A percentile compares a stretch with the other conserved stretches of the same genome.
Conservation (phyloP, 257 asterid species). For the Ophiorrhiza pumila region DNA sequence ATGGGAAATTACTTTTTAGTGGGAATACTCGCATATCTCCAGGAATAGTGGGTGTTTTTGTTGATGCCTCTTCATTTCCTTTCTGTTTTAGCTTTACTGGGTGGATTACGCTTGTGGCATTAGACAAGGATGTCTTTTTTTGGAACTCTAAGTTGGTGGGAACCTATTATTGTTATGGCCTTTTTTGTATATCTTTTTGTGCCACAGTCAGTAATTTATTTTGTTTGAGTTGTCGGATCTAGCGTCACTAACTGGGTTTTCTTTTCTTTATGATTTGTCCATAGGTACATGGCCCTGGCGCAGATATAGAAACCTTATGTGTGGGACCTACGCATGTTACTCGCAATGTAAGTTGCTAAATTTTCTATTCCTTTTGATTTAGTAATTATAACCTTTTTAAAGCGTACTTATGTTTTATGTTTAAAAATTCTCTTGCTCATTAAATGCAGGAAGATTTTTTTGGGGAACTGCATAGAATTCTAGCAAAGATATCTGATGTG, state of each 20-base stretch:
- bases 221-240: too few relatives aligned
- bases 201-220: too few relatives aligned
- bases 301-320: slow-evolving; percentile 80
- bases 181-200: too few relatives aligned
- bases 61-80: not conserved
- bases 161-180: too few relatives aligned
- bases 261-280: slow-evolving; percentile 20
- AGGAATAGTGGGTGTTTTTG: too few relatives aligned
- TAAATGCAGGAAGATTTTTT: slow-evolving; percentile 69
- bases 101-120: too few relatives aligned
- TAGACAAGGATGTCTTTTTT: too few relatives aligned
- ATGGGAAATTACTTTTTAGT: too few relatives aligned
- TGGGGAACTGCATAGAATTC: slow-evolving; percentile 71
- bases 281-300: slow-evolving; percentile 85
- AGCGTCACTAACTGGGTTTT: slow-evolving; percentile 8
- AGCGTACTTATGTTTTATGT: slow-evolving; percentile 11
- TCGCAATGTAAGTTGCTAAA: slow-evolving; percentile 47
- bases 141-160: too few relatives aligned
- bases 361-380: slow-evolving; percentile 2
- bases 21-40: too few relatives aligned
- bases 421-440: too few relatives aligned
- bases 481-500: slow-evolving; percentile 78
- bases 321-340: slow-evolving; percentile 82
- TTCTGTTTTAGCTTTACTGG: too few relatives aligned
- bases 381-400: not conserved